Percentiles rank a stretch among this genome's conserved stretches.
These are phyloP conservation scores for Aspergillus asperescens DNA, from an alignment of 495 filamentous ascomycete genomes.

Conservation along the genomic window DNA sequence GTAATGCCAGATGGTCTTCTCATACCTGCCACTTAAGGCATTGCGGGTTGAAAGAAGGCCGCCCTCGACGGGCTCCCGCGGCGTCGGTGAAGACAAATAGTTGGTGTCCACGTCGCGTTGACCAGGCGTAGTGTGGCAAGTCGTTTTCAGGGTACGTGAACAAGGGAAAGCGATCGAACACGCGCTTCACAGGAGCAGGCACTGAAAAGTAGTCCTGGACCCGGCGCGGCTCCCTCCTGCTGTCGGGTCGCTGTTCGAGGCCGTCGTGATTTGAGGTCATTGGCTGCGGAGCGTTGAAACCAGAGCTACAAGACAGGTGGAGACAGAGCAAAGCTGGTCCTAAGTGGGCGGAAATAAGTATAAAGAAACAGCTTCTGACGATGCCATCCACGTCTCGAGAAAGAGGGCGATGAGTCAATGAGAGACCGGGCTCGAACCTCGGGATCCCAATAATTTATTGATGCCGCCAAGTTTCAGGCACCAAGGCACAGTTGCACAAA, in stretches of 20 bases:
- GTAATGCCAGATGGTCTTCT: background rate
- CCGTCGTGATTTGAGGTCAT: conserved; percentile 33
- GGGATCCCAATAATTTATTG: conserved; percentile 2
- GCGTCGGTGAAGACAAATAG: conserved; percentile 76
- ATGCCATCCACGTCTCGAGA: background rate
- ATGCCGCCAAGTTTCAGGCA: conserved; percentile 12
- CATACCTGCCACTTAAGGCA: conserved; percentile 96
- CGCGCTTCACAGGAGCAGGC: conserved; percentile 66
- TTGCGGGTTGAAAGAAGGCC: conserved; percentile 82
- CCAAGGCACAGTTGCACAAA: conserved; percentile 4
- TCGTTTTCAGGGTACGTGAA: conserved; percentile 69
- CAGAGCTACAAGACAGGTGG: background rate
- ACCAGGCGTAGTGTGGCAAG: conserved; percentile 61
- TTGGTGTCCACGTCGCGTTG: conserved; percentile 44
- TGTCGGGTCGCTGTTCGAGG: conserved; percentile 20
- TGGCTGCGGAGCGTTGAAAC: conserved; percentile 12
- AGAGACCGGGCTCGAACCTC: conserved; percentile 1
- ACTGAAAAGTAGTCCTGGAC: conserved; percentile 53
- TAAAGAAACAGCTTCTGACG: background rate
- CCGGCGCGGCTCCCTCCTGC: conserved; percentile 16
- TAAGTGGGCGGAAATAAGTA: background rate
- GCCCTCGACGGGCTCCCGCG: conserved; percentile 53
- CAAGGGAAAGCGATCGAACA: conserved; percentile 84
- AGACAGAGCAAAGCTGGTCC: background rate
- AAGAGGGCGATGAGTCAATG: background rate